phyloP scores from a whole-genome alignment of 108 stramenopile genomes.

The Cyclotella distinguenda region DNA sequence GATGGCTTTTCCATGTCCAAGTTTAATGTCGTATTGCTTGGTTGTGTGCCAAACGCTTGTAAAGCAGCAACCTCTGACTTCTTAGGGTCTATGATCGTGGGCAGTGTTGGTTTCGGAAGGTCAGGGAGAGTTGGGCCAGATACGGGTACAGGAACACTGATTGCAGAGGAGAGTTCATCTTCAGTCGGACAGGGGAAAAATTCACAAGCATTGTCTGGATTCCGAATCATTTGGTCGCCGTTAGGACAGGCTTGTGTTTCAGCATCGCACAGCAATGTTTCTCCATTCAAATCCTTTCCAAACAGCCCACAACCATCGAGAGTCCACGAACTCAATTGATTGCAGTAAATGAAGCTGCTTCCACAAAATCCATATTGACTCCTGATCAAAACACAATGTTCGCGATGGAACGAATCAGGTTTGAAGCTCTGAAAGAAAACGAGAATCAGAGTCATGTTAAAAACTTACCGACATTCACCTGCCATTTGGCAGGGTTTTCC shows the following conservation, averaged over 20 bases:
- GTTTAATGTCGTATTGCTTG: slow-evolving; percentile 3
- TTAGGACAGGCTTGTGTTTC: slow-evolving; percentile 33
- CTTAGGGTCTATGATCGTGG: slow-evolving; percentile 25
- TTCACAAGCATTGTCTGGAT: slow-evolving; percentile 37
- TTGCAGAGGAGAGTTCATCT: slow-evolving; percentile 7
- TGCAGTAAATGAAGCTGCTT: slow-evolving; percentile 38
- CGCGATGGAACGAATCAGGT: no score
- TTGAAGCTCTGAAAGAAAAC: slow-evolving; percentile 18
- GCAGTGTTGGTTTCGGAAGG: slow-evolving; percentile 42
- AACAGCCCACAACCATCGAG: slow-evolving; percentile 39
- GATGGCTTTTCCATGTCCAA: slow-evolving; percentile 2
- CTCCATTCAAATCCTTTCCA: slow-evolving; percentile 33
- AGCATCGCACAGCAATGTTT: slow-evolving; percentile 32
- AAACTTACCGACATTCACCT: neutral
- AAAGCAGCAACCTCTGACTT: slow-evolving; percentile 8
- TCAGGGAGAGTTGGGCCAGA: slow-evolving; percentile 22
- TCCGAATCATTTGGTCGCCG: slow-evolving; percentile 31
- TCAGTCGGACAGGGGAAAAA: slow-evolving; percentile 35
- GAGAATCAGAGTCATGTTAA: slow-evolving; percentile 15
- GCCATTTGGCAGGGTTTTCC: slow-evolving; percentile 8
- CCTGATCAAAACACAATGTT: no score
- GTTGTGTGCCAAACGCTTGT: neutral
- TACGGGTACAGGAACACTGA: slow-evolving; percentile 16
- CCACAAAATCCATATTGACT: slow-evolving; percentile 49
- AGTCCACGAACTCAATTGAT: slow-evolving; percentile 39